Conservation (phyloP, 257 asterid genomes). For the Oldenlandia corymbosa region DNA sequence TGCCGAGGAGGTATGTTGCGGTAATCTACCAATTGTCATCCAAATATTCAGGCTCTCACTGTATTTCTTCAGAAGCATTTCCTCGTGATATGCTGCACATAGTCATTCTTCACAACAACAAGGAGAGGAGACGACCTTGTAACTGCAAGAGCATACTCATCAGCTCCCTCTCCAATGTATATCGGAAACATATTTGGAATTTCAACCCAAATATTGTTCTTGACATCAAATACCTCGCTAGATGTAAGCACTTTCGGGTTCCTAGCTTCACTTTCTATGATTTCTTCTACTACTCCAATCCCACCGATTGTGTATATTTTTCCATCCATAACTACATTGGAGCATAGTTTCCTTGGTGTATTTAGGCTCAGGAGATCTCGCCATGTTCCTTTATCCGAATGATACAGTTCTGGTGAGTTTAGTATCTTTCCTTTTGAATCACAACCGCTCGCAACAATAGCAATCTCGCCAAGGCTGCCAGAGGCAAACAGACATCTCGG, state of each 20-base stretch:
- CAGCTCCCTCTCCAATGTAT: slow-evolving; percentile 24
- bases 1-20: slow-evolving; percentile 63
- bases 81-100: slow-evolving; percentile 72
- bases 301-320: slow-evolving; percentile 79
- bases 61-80: slow-evolving; percentile 54
- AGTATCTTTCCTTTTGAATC: slow-evolving; percentile 49
- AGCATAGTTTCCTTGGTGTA: slow-evolving; percentile 65
- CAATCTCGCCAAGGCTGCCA: slow-evolving; percentile 72
- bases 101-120: slow-evolving; percentile 74
- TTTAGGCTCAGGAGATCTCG: slow-evolving; percentile 59
- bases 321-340: slow-evolving; percentile 78
- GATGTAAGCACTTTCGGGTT: slow-evolving; percentile 45
- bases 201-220: slow-evolving; percentile 49
- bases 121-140: slow-evolving; percentile 78
- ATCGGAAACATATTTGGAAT: slow-evolving; percentile 69
- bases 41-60: slow-evolving; percentile 40
- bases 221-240: slow-evolving; percentile 67
- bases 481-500: slow-evolving; percentile 59
- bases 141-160: slow-evolving; percentile 38
- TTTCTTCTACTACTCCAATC: slow-evolving; percentile 39
- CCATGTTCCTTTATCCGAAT: slow-evolving; percentile 61
- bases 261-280: slow-evolving; percentile 30
- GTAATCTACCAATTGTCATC: slow-evolving; percentile 59
- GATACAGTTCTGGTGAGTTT: slow-evolving; percentile 59
- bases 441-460: slow-evolving; percentile 83